Evolutionary conservation across 495 filamentous ascomycete species (phyloP), one percentile per base, ranked within the genome.

Genomic region (Tuber calosporum): DNA sequence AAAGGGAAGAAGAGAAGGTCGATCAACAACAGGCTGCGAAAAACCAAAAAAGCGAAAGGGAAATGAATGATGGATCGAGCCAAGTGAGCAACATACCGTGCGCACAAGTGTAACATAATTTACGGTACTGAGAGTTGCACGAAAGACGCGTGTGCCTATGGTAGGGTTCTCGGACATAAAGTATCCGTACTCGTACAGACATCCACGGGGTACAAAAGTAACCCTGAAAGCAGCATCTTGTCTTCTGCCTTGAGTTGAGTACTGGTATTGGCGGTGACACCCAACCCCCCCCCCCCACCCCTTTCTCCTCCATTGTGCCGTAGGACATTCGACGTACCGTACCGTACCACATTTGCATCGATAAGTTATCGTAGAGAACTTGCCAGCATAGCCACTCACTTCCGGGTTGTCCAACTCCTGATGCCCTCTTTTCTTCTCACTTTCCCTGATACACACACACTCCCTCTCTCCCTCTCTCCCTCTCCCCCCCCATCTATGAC

Each of bases 61-160:
- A 53, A 53, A 53, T 53, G 45, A 53, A 26, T 26, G 53, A 30
- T 62, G 15, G 26, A 62, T 62, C 9, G 40, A 70, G 34, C 15
- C 20, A 69, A 53, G 45, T 48, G 67, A 72, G 34, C 38, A 40
- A 73, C 76, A 72, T 69, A 76, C 74, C 71, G 17, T 53, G 22
- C 45, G 45, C 45, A 76, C 48, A 70, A 38, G 66, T 71, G 70
- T 48, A 37, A 62, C 53, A 62, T 30, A 43, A 43, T 19, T 43
- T 43, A 62, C 53, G 26, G n/a, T 30, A 62, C 2, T 53, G 45
- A 77, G 41, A 36, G 76, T 78, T 68, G 45, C 70, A 78, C 76
- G 77, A 77, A 58, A 48, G 76, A 77, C 76, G 76, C 76, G 76
- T 53, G 62, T 77, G 41, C 70, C 39, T 8, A 42, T 42, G 36